These are phyloP conservation scores for Edaphochlamys debaryana DNA, from an alignment of 139 green algal genomes.

Conservation along the genomic window DNA sequence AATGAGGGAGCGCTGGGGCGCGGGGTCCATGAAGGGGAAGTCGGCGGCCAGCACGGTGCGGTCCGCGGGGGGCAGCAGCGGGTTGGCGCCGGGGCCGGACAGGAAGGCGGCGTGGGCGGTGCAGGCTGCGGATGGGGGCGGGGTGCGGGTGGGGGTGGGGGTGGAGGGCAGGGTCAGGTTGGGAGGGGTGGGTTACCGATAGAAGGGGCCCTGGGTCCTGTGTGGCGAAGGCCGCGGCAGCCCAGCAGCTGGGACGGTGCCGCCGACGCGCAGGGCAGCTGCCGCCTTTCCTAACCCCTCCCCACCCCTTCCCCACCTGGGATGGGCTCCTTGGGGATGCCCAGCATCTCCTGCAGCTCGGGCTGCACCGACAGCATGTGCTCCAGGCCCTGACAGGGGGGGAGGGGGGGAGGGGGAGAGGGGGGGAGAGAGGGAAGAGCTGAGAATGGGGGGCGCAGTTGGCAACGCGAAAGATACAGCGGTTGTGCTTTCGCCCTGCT, in stretches of 20 bases:
- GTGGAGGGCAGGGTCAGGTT: background rate
- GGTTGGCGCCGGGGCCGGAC: background rate
- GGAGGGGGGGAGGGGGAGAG: background rate
- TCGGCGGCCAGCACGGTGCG: slow-evolving; percentile 19
- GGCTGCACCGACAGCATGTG: slow-evolving; percentile 22
- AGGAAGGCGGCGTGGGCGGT: slow-evolving; percentile 11
- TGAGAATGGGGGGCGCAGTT: too few relatives aligned
- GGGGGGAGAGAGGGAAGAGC: too few relatives aligned
- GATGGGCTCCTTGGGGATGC: background rate
- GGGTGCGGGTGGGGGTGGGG: background rate
- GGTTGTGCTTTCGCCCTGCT: too few relatives aligned
- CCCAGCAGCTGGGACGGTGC: too few relatives aligned
- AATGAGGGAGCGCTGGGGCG: slow-evolving; percentile 14
- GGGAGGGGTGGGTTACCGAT: background rate
- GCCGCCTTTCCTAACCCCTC: too few relatives aligned
- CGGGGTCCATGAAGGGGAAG: slow-evolving; percentile 39
- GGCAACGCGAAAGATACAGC: too few relatives aligned
- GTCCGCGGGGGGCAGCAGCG: slow-evolving; percentile 33
- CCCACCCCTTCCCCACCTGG: slow-evolving; percentile 12
- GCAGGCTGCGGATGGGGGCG: slow-evolving; percentile 1
- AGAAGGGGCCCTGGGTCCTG: background rate
- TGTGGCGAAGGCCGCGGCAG: too few relatives aligned
- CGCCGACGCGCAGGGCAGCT: too few relatives aligned
- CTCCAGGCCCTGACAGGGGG: background rate
- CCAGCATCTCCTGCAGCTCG: slow-evolving; percentile 35